A percentile compares a stretch with the other conserved stretches of the same genome.
These are phyloP conservation scores for Eutypella sp. DNA, from an alignment of 2,329 filamentous ascomycete genomes.

Conservation along the genomic window DNA sequence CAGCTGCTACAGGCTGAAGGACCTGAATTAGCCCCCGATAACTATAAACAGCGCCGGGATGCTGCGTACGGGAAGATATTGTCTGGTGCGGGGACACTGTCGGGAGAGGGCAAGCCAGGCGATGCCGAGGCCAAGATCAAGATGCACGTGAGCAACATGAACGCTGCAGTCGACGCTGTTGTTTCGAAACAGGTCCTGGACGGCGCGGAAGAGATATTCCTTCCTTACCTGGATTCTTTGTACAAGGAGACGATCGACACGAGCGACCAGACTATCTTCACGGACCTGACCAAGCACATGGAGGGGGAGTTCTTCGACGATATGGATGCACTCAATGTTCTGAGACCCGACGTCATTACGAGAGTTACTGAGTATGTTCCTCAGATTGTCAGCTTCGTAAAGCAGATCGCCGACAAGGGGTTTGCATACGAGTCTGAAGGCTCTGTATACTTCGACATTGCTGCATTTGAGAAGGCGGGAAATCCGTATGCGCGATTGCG, in stretches of 20 bases:
- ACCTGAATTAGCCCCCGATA: slow-evolving; percentile 40
- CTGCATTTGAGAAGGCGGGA: slow-evolving; percentile 75
- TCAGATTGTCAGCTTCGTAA: slow-evolving; percentile 80
- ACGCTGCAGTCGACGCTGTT: slow-evolving; percentile 45
- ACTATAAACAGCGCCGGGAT: slow-evolving; percentile 47
- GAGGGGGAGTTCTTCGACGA: slow-evolving; percentile 86
- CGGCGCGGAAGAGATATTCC: slow-evolving; percentile 60
- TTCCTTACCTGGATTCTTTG: slow-evolving; percentile 75
- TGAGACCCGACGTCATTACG: slow-evolving; percentile 75
- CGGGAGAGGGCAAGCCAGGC: slow-evolving; percentile 55
- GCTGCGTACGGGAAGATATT: slow-evolving; percentile 50
- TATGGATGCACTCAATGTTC: slow-evolving; percentile 80
- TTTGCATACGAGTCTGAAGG: slow-evolving; percentile 81
- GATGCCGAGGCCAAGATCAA: slow-evolving; percentile 84
- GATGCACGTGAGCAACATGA: slow-evolving; percentile 73
- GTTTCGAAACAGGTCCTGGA: slow-evolving; percentile 46
- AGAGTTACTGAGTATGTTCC: slow-evolving; percentile 89
- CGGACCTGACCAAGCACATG: slow-evolving; percentile 77
- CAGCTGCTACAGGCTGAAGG: slow-evolving; percentile 40
- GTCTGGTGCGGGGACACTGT: slow-evolving; percentile 49
- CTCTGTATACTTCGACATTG: slow-evolving; percentile 92
- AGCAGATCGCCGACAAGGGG: slow-evolving; percentile 75
- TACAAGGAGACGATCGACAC: slow-evolving; percentile 60
- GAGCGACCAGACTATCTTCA: slow-evolving; percentile 70
- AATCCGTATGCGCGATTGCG: slow-evolving; percentile 82